These are phyloP conservation scores for Gossypium herbaceum DNA, from an alignment of 345 rosid genomes.

Conservation along the genomic window DNA sequence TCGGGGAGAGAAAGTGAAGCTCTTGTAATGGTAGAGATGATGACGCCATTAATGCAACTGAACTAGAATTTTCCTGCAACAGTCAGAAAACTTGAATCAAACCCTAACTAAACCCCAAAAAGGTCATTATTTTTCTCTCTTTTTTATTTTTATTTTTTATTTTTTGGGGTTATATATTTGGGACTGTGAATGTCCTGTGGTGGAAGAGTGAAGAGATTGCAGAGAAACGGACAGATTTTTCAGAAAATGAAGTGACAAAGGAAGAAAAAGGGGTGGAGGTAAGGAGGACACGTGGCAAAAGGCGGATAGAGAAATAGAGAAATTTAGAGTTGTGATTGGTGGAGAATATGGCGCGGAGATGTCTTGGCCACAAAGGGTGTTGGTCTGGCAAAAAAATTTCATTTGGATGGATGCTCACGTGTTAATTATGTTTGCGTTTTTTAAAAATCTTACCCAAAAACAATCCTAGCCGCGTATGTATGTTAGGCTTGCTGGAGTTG, in stretches of 20 bases:
- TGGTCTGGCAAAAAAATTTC: background rate
- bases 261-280: conserved; percentile 48
- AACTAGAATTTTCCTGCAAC: background rate
- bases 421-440: background rate
- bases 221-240: background rate
- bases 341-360: background rate
- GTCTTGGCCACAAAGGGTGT: conserved; percentile 19
- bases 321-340: conserved; percentile 31
- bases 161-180: background rate
- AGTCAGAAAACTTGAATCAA: background rate
- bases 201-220: background rate
- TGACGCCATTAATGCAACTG: conserved; percentile 39
- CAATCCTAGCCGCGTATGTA: background rate
- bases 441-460: background rate
- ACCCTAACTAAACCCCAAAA: conserved; percentile 24
- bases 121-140: conserved; percentile 8
- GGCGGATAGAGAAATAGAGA: conserved; percentile 12
- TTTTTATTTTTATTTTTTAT: background rate
- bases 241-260: background rate
- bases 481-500: background rate
- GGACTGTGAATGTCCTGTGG: conserved; percentile 16
- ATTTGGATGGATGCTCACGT: conserved; percentile 26
- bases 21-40: conserved; percentile 42
- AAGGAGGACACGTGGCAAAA: conserved; percentile 61
- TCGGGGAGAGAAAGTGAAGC: conserved; percentile 41